Conservation (phyloP, 108 stramenopile genomes). For the Nitzschia sp. region DNA sequence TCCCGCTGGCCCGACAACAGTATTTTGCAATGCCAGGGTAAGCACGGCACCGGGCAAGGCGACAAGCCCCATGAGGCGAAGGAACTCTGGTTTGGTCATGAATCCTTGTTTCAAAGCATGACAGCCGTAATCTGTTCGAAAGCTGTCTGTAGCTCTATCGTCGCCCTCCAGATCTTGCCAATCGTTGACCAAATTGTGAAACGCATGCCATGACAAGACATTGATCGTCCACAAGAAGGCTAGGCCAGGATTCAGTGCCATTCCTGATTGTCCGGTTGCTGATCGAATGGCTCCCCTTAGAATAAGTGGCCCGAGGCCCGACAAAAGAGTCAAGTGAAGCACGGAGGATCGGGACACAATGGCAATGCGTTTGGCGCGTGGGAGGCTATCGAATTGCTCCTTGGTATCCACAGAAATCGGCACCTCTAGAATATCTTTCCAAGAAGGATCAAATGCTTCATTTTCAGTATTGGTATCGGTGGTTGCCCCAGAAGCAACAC, state of each 20-base stretch:
- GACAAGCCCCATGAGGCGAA: not conserved
- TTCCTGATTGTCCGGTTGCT: not conserved
- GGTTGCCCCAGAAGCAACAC: not conserved
- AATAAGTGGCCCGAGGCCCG: slow-evolving; percentile 7
- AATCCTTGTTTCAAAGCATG: slow-evolving; percentile 16
- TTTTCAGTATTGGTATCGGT: not conserved
- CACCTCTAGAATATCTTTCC: slow-evolving; percentile 10
- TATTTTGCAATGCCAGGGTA: not conserved
- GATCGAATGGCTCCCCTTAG: slow-evolving; percentile 9
- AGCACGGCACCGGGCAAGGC: slow-evolving; percentile 5
- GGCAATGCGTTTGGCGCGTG: slow-evolving; percentile 6
- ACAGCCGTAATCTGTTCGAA: slow-evolving; percentile 16
- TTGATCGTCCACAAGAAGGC: slow-evolving; percentile 5
- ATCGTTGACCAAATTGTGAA: slow-evolving; percentile 18
- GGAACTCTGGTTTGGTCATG: slow-evolving; percentile 9
- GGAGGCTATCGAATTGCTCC: slow-evolving; percentile 3
- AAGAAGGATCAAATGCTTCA: not conserved
- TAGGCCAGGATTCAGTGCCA: not conserved
- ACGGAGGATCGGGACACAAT: slow-evolving; percentile 6
- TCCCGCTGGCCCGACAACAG: slow-evolving; percentile 6
- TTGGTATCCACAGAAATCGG: slow-evolving; percentile 2
- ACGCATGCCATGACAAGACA: slow-evolving; percentile 8
- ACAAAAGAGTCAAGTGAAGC: slow-evolving; percentile 7
- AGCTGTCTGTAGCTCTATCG: slow-evolving; percentile 2
- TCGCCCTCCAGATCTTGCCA: slow-evolving; percentile 19